Evolutionary conservation across 495 filamentous ascomycete genomes (phyloP).

Genomic region (Astrocystis sublimbata): DNA sequence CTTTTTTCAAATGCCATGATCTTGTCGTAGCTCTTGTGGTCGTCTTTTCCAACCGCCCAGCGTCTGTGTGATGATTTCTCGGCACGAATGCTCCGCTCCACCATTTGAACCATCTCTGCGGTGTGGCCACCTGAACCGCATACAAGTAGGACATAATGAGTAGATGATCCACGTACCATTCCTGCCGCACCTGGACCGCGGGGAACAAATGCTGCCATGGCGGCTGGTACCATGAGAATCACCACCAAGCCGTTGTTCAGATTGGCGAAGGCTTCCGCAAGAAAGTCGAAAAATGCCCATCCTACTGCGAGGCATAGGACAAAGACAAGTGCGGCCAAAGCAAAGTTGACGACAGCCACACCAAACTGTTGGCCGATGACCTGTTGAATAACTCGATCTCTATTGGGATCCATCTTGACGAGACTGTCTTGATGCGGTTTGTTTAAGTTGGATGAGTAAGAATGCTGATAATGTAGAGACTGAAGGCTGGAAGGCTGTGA

Average conservation of each 20-base stretch:
- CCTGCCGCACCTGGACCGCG: neutral
- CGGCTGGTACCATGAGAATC: neutral
- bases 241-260: neutral
- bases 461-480: neutral
- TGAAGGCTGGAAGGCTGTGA: neutral
- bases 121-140: constrained; percentile 95
- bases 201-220: neutral
- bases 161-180: constrained; percentile 4
- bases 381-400: neutral
- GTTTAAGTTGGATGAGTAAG: neutral
- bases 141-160: constrained; percentile 74
- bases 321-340: constrained; percentile 6
- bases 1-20: constrained; percentile 36
- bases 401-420: constrained; percentile 6
- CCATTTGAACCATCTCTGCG: constrained; percentile 84
- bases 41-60: constrained; percentile 78
- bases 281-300: neutral
- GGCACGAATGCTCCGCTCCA: constrained; percentile 51
- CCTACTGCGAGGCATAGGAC: neutral
- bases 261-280: no score
- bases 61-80: constrained; percentile 65
- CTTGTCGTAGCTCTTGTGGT: constrained; percentile 61
- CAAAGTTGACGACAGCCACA: neutral
- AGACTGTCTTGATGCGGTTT: constrained; percentile 1
- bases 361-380: constrained; percentile 8